Evolutionary conservation across 2,329 filamentous ascomycete genomes (phyloP), one percentile per base, ranked within the genome.

Genomic region (Xylariaceae sp.): DNA sequence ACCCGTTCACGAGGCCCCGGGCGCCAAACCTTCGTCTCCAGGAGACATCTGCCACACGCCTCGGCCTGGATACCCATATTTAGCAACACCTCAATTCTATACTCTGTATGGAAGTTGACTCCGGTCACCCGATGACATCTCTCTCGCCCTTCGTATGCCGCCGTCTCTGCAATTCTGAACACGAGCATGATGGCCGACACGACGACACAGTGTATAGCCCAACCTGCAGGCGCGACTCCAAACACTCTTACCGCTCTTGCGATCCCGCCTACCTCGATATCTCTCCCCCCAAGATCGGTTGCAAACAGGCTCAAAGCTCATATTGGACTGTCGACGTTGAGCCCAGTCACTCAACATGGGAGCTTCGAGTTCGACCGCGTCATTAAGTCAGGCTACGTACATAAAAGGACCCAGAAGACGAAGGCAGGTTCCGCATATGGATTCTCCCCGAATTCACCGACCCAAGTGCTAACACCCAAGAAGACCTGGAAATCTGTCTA

Each of bases 341-440:
- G 90, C 31, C 90, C 91, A 5, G 90, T 97, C 58, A 96, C 93
- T 67, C 87, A 96, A 71, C 92, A 96, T 71, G 94, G 94, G 57
- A 94, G 90, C 71, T 99, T 96, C 69, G 92, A 94, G 66, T 96
- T 95, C 66, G 94, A 99, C 71, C 87, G 91, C 46, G 89, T 97
- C 50, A 81, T 97, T 69, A 97, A 96, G 74, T 85, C 87, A 51
- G 92, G 93, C 53, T 88, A 87, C 60, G 85, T 96, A 38, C 82
- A 88, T 66, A 96, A 96, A 73, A 84, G 93, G 61, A 95, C 91
- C 16, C 88, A 92, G 63, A 96, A 93, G 76, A 97, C 93, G 54
- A 96, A 95, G 86, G 90, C 91, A 71, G 50, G 69, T 57, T 36
- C 42, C 34, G 45, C 48, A 45, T n/a, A 6, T 7, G n/a, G 13